Evolutionary conservation across 345 rosid species (phyloP).

Genomic region (Durio zibethinus): DNA sequence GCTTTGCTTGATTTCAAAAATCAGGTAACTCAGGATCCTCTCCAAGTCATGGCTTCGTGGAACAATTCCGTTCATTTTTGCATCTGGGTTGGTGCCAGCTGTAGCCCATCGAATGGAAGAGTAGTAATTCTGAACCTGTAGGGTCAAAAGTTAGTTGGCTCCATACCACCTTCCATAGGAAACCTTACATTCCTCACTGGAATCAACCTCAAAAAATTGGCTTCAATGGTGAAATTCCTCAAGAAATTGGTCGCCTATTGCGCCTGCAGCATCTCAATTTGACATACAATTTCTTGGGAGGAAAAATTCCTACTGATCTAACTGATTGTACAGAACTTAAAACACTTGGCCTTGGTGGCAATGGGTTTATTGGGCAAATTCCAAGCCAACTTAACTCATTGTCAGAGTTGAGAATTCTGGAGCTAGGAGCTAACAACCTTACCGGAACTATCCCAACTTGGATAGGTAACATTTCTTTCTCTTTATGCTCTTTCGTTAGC

Average conservation of each 20-base stretch:
- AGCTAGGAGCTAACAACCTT: background rate
- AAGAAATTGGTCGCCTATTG: slow-evolving; percentile 5
- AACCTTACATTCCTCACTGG: background rate
- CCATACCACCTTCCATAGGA: slow-evolving; percentile 12
- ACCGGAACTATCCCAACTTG: slow-evolving; percentile 10
- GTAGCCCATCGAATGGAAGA: slow-evolving; percentile 10
- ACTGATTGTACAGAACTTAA: background rate
- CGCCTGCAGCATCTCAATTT: slow-evolving; percentile 4
- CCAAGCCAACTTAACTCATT: slow-evolving; percentile 10
- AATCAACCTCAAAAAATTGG: background rate
- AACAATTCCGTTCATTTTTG: slow-evolving; percentile 17
- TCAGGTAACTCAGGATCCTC: slow-evolving; percentile 2
- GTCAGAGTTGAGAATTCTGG: background rate
- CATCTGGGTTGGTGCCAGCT: background rate
- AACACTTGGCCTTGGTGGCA: background rate
- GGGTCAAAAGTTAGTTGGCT: background rate
- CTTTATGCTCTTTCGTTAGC: background rate
- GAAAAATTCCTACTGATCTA: slow-evolving; percentile 14
- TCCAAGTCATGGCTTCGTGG: slow-evolving; percentile 16
- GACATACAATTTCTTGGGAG: slow-evolving; percentile 10
- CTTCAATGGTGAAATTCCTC: slow-evolving; percentile 7
- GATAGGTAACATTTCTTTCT: slow-evolving; percentile 11
- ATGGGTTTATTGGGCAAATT: slow-evolving; percentile 15
- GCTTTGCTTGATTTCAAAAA: slow-evolving; percentile 16
- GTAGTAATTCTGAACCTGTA: slow-evolving; percentile 6